Evolutionary conservation across 140 eudicot species (phyloP).

Genomic region (Anethum foeniculum): DNA sequence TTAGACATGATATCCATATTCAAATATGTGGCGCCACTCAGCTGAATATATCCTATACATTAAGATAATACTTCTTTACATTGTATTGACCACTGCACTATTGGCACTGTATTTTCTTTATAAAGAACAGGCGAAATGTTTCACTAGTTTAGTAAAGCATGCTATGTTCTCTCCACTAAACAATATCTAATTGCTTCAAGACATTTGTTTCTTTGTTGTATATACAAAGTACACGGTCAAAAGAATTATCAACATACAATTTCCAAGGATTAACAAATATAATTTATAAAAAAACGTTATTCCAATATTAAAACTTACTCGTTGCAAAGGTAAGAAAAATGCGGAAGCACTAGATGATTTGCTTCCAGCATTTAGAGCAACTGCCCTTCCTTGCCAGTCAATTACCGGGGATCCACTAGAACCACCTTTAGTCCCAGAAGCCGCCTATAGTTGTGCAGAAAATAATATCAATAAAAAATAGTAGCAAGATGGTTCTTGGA

Average conservation of each 20-base stretch:
- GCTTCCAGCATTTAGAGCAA: constrained; percentile 97
- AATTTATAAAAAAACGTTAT: no score
- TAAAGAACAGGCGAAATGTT: background rate
- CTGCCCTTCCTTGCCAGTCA: constrained; percentile 98
- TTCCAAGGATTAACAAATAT: background rate
- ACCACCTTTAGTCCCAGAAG: constrained; percentile 99
- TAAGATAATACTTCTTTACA: background rate
- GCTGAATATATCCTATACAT: background rate
- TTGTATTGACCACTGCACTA: background rate
- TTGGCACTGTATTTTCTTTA: background rate
- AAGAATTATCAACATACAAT: background rate
- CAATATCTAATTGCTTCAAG: background rate
- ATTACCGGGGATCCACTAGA: constrained; percentile 99
- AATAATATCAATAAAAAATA: background rate
- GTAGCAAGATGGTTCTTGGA: background rate
- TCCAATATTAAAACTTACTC: constrained; percentile 38
- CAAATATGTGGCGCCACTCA: background rate
- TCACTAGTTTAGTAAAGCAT: background rate
- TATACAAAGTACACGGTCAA: background rate
- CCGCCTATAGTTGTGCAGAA: constrained; percentile 52
- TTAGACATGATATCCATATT: background rate
- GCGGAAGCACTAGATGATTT: constrained; percentile 91
- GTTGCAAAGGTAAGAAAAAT: constrained; percentile 86
- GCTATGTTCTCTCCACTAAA: no score
- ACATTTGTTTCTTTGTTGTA: background rate